A percentile compares a stretch with the other conserved stretches of the same genome.
Evolutionary conservation across 805 yeast species (phyloP).

Genomic region (Myxozyma vanderwaltii): DNA sequence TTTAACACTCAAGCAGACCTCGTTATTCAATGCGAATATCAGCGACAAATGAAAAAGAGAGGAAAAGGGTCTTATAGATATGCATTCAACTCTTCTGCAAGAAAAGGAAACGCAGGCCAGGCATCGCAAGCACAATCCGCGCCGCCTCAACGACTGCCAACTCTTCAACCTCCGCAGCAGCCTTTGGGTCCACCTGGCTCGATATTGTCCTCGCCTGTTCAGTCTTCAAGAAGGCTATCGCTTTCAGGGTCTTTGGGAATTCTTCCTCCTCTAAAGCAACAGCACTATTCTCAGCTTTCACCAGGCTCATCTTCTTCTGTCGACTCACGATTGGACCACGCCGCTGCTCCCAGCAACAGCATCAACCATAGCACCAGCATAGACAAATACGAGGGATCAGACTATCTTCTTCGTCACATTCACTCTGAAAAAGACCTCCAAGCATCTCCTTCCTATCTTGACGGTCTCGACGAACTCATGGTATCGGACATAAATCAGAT

Average conservation of each 20-base stretch:
- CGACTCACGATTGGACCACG: neutral
- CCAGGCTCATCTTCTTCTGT: neutral
- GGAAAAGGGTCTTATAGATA: constrained; percentile 47
- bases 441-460: constrained; percentile 8
- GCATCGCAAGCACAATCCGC: neutral
- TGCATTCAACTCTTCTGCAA: constrained; percentile 28
- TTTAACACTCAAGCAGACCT: constrained; percentile 9
- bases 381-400: neutral
- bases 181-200: constrained; percentile 2
- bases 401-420: constrained; percentile 4
- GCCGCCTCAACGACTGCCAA: neutral
- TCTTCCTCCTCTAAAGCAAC: neutral
- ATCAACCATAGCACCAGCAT: neutral
- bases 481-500: constrained; percentile 21
- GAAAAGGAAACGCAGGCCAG: constrained; percentile 1
- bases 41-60: constrained; percentile 49
- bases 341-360: neutral
- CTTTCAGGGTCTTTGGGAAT: neutral
- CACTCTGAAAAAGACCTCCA: constrained; percentile 1
- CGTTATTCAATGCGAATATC: constrained; percentile 45
- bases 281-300: neutral
- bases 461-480: constrained; percentile 21
- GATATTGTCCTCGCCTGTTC: neutral
- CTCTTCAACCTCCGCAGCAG: neutral
- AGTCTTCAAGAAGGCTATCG: neutral